Evolutionary conservation across 352 stramenopile genomes (phyloP).

Genomic region (Globisporangium lucens): DNA sequence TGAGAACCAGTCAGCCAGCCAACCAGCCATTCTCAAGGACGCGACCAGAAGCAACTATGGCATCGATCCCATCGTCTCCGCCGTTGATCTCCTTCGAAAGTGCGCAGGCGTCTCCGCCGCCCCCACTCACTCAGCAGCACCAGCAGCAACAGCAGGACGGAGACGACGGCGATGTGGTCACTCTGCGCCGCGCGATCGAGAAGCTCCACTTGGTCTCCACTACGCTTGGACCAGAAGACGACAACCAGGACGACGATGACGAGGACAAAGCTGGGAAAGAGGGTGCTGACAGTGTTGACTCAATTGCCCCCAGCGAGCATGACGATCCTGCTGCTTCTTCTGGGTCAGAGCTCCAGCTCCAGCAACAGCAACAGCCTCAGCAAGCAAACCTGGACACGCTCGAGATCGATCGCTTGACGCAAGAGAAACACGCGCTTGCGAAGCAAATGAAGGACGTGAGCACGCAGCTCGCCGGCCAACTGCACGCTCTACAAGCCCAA

Average conservation of each 20-base stretch:
- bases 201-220: not conserved
- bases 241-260: constrained; percentile 13
- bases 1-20: not conserved
- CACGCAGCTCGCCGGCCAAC: constrained; percentile 3
- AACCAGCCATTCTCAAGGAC: not conserved
- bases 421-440: constrained; percentile 2
- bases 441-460: constrained; percentile 8
- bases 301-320: not conserved
- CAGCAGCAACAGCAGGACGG: constrained; percentile 1
- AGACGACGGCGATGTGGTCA: not conserved
- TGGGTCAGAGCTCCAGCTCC: not conserved
- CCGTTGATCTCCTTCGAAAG: not conserved
- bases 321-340: not conserved
- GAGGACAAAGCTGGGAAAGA: not conserved
- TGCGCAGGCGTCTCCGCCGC: not conserved
- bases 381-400: not conserved
- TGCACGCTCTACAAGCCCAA: constrained; percentile 6
- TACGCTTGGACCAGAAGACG: constrained; percentile 1
- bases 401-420: constrained; percentile 5
- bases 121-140: not conserved
- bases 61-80: not conserved
- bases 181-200: not conserved
- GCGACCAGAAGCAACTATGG: not conserved
- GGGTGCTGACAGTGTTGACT: not conserved
- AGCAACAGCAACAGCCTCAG: not conserved